These are phyloP conservation scores for Massarina eburnea DNA, from an alignment of 2,329 filamentous ascomycete genomes.

Conservation along the genomic window DNA sequence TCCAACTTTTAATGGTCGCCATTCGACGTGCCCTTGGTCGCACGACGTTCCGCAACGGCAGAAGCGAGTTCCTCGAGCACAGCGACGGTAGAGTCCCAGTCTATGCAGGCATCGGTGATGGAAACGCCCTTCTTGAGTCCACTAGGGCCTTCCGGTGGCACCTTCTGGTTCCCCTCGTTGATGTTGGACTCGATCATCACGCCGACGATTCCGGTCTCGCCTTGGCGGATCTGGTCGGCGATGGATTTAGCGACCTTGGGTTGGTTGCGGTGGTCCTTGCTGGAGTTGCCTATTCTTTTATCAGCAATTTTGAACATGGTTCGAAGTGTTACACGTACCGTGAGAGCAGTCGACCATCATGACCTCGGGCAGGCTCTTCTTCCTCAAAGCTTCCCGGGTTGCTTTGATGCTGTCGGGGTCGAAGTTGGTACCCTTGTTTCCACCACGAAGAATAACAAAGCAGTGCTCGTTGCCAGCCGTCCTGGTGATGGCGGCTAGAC, in stretches of 20 bases:
- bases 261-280: conserved; percentile 97
- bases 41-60: conserved; percentile 76
- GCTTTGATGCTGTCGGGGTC: conserved; percentile 80
- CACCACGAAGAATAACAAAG: conserved; percentile 93
- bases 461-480: conserved; percentile 95
- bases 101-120: conserved; percentile 95
- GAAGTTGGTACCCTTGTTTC: conserved; percentile 90
- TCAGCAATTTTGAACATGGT: too few relatives aligned
- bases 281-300: conserved; percentile 75
- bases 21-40: conserved; percentile 39
- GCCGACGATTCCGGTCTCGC: conserved; percentile 86
- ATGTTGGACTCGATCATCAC: conserved; percentile 99
- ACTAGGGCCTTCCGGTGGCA: conserved; percentile 76
- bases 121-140: conserved; percentile 85
- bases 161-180: conserved; percentile 78
- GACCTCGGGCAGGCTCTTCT: conserved; percentile 82
- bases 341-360: conserved; percentile 99
- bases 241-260: conserved; percentile 84
- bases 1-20: conserved; percentile 26
- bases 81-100: conserved; percentile 82
- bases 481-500: conserved; percentile 89
- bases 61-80: conserved; percentile 83
- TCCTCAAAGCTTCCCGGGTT: conserved; percentile 74
- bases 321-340: conserved; percentile 56
- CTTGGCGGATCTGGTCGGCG: conserved; percentile 81